Evolutionary conservation across 1,284 basidiomycete genomes (phyloP).

Genomic region (Naganishia cerealis): DNA sequence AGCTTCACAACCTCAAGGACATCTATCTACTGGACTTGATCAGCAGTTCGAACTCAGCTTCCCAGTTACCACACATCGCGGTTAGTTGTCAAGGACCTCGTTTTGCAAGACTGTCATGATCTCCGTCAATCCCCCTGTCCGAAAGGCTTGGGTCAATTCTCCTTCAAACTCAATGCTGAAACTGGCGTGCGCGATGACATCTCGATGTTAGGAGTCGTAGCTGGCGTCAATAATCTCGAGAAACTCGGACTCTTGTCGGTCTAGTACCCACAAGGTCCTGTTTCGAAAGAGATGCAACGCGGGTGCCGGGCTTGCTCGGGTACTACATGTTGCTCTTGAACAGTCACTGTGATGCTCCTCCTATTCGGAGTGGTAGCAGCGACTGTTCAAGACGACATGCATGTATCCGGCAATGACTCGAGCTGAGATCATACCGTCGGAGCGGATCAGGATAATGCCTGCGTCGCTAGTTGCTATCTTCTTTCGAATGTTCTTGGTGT

Average conservation of each 20-base stretch:
- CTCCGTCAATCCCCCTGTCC: neutral
- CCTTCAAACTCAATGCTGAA: slow-evolving; percentile 8
- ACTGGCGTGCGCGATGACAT: slow-evolving; percentile 4
- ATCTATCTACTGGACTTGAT: too few relatives aligned
- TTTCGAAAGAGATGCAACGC: slow-evolving; percentile 47
- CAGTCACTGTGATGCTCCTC: neutral
- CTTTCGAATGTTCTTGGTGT: slow-evolving; percentile 36
- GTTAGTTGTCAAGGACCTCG: slow-evolving; percentile 19
- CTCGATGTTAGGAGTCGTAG: slow-evolving; percentile 3
- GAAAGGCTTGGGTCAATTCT: neutral
- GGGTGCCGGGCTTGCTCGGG: slow-evolving; percentile 47
- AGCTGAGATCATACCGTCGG: slow-evolving; percentile 57
- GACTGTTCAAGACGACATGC: slow-evolving; percentile 4
- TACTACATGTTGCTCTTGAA: slow-evolving; percentile 10
- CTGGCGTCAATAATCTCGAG: slow-evolving; percentile 23
- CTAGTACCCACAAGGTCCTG: slow-evolving; percentile 20
- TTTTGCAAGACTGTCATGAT: neutral
- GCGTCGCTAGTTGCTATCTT: slow-evolving; percentile 53
- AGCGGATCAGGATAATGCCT: slow-evolving; percentile 57
- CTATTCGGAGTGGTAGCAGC: slow-evolving; percentile 21
- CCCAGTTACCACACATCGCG: neutral
- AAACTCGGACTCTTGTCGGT: slow-evolving; percentile 18
- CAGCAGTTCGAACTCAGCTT: neutral
- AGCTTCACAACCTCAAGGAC: too few relatives aligned
- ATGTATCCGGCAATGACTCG: slow-evolving; percentile 31